A percentile compares a stretch with the other conserved stretches of the same genome.
These are phyloP conservation scores for Pyrrhoderma lamaoense DNA, from an alignment of 1,284 basidiomycete genomes.

Conservation along the genomic window DNA sequence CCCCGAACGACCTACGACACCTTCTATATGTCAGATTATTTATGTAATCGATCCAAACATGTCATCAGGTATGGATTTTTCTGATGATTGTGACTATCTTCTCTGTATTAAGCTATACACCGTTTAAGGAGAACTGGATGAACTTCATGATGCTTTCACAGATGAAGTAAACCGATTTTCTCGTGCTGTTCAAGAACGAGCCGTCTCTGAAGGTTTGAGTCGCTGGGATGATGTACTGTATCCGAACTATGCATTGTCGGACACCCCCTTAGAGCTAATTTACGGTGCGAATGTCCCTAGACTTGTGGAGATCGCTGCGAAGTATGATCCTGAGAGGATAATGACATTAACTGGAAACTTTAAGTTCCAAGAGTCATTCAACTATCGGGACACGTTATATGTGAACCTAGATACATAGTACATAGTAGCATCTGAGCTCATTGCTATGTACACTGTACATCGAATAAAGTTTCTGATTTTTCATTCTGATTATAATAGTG, in stretches of 20 bases:
- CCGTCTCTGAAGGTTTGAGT: constrained; percentile 9
- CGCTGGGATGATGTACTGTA: constrained; percentile 18
- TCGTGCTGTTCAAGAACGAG: constrained; percentile 8
- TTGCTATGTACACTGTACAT: too few species aligned
- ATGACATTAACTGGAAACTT: constrained; percentile 14
- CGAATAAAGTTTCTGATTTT: too few species aligned
- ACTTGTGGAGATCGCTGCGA: constrained; percentile 3
- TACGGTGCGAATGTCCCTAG: constrained; percentile 17
- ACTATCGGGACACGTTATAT: too few species aligned
- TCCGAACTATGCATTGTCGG: constrained; percentile 18
- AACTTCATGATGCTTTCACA: background rate
- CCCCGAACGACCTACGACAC: constrained; percentile 1
- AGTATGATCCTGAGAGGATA: constrained; percentile 6
- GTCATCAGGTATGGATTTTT: background rate
- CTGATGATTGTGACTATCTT: background rate
- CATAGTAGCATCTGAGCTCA: too few species aligned
- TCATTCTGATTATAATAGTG: too few species aligned
- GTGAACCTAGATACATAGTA: too few species aligned
- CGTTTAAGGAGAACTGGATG: background rate
- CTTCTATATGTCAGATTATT: background rate
- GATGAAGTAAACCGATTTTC: background rate
- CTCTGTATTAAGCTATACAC: too few species aligned
- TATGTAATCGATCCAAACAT: background rate
- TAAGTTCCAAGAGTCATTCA: constrained; percentile 4
- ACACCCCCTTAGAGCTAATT: constrained; percentile 17